Base-by-base conservation (phyloP, 306 rosid genomes). In the Cucumis hystrix region DNA sequence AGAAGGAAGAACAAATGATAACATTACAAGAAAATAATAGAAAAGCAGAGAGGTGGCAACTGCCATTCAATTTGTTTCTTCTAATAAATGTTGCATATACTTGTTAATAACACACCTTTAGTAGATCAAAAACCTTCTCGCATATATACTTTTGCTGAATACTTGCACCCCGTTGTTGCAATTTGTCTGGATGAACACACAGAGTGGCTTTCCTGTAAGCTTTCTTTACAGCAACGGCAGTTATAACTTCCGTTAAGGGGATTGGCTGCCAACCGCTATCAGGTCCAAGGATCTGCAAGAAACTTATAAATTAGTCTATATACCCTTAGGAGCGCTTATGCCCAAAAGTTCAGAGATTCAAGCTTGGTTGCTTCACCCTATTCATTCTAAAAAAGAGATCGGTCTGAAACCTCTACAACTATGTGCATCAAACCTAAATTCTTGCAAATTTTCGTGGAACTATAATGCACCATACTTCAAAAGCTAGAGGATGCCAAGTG, bases 151-250 rank as follows among this genome's bases (percentile, higher is more conserved):
- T 92, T 85, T 94, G 96, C 51, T 92, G 96, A 83, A 94, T 88
- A 79, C 86, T 90, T 56, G 97, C 97, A 76, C 97, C 92, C 28
- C 98, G 88, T 73, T 92, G 98, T 83, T 94, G 98, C 75, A 94
- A 83, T 82, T 94, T 94, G 83, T 94, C 98, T 35, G 98, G 98
- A 88, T 94, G 97, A 68, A 94, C 97, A 68, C 92, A 94, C 37
- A 94, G 89, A 77, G 98, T 94, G 47, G 97, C 98, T 86, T 92
- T 94, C 86, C 98, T 88, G 91, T 94, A 94, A 73, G 96, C 97
- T 84, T 79, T 94, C 86, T 94, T 94, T 47, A 87, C 97, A 59
- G 96, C 98, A 75, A 93, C 93, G 70, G 98, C 86, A 76, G 98
- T 92, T 70, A 94, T 90, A 75, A 92, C 97, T 28, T 92, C 98